These are phyloP conservation scores for Globisporangium spinosum DNA, from an alignment of 352 stramenopile species.

Conservation along the genomic window DNA sequence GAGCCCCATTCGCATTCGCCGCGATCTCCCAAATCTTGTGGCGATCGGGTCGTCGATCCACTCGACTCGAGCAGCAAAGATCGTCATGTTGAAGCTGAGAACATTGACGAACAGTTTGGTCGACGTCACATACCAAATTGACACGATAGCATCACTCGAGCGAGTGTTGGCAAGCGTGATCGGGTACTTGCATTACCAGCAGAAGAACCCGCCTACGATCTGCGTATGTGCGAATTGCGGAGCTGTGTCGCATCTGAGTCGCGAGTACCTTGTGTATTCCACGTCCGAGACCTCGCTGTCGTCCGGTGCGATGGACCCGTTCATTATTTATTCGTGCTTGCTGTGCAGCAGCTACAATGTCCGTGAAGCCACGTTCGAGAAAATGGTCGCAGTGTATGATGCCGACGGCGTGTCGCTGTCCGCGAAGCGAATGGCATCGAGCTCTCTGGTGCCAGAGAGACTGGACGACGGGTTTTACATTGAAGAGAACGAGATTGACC, in stretches of 20 bases:
- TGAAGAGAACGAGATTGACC: constrained; percentile 42
- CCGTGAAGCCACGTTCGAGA: constrained; percentile 56
- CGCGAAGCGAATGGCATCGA: constrained; percentile 31
- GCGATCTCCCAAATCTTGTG: constrained; percentile 46
- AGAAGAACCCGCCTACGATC: constrained; percentile 31
- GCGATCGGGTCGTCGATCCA: constrained; percentile 54
- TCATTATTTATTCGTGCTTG: constrained; percentile 59
- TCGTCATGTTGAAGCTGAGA: constrained; percentile 49
- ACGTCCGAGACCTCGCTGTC: constrained; percentile 12
- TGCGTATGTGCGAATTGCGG: constrained; percentile 61
- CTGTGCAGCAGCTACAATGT: constrained; percentile 73
- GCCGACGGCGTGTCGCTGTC: constrained; percentile 41
- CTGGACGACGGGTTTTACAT: constrained; percentile 50
- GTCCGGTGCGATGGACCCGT: constrained; percentile 19
- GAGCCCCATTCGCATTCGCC: constrained; percentile 34
- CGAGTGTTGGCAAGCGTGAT: constrained; percentile 41
- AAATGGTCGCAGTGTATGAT: constrained; percentile 43
- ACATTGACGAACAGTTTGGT: constrained; percentile 15
- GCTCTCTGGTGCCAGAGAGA: constrained; percentile 30
- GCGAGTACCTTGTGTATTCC: constrained; percentile 32
- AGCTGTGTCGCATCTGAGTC: constrained; percentile 49
- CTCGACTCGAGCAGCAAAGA: constrained; percentile 43
- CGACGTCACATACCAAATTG: constrained; percentile 62
- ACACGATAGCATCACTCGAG: constrained; percentile 29
- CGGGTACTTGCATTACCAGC: constrained; percentile 41